phyloP scores from a whole-genome alignment of 2,329 filamentous ascomycete species.

The Aureobasidium sp. region DNA sequence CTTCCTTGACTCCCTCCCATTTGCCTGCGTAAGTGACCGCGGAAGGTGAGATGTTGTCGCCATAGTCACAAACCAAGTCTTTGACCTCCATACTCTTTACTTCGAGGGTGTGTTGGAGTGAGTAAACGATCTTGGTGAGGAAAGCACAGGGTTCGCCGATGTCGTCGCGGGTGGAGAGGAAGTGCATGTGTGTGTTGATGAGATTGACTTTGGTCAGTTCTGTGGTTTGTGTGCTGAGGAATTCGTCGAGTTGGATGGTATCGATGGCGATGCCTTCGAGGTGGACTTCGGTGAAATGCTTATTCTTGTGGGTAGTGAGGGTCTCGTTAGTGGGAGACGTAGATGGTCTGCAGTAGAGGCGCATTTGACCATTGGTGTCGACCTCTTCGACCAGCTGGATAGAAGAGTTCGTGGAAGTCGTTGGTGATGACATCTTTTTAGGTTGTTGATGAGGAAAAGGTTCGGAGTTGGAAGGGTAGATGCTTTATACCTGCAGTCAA shows the following conservation, averaged over 20 bases:
- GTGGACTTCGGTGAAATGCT: background rate
- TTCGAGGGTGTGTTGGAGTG: background rate
- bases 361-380: background rate
- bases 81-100: background rate
- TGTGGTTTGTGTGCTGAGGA: background rate
- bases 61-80: background rate
- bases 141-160: background rate
- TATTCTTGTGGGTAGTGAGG: background rate
- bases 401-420: background rate
- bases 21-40: background rate
- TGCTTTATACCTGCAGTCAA: background rate
- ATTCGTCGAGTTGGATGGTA: background rate
- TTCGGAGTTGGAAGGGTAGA: no score
- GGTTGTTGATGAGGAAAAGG: background rate
- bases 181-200: background rate
- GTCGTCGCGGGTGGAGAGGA: background rate
- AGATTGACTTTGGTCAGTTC: background rate
- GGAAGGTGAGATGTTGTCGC: background rate
- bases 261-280: background rate
- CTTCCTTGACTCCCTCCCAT: background rate
- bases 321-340: background rate
- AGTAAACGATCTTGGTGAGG: background rate
- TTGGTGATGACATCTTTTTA: background rate
- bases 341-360: background rate
- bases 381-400: background rate